These are phyloP conservation scores for Hymenochaete sp. DNA, from an alignment of 1,284 basidiomycete genomes.

Conservation along the genomic window DNA sequence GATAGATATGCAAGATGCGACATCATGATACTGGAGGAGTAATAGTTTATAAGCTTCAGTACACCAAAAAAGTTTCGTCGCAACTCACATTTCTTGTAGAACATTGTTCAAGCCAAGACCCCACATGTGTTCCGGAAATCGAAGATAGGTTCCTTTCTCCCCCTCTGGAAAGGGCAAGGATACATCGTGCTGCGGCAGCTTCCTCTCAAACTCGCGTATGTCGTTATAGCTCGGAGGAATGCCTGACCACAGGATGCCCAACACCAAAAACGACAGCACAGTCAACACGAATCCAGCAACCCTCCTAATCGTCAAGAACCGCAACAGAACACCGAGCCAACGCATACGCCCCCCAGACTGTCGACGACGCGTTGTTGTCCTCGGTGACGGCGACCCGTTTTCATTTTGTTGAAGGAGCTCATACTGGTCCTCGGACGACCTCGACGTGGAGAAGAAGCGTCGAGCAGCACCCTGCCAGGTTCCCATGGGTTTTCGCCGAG, in stretches of 20 bases:
- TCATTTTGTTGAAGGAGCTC: slow-evolving; percentile 7
- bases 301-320: slow-evolving; percentile 24
- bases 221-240: slow-evolving; percentile 33
- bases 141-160: slow-evolving; percentile 16
- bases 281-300: slow-evolving; percentile 22
- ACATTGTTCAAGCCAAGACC: slow-evolving; percentile 25
- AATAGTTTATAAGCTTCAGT: background rate
- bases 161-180: slow-evolving; percentile 19
- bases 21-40: slow-evolving; percentile 6
- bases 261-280: slow-evolving; percentile 24
- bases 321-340: slow-evolving; percentile 14
- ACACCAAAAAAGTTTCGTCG: slow-evolving; percentile 23
- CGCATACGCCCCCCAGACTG: background rate
- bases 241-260: slow-evolving; percentile 31
- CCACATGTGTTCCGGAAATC: slow-evolving; percentile 18
- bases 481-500: too few relatives aligned
- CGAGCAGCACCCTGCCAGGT: slow-evolving; percentile 14
- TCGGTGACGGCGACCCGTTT: slow-evolving; percentile 1
- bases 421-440: slow-evolving; percentile 1
- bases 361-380: slow-evolving; percentile 2
- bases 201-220: slow-evolving; percentile 23
- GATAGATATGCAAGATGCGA: slow-evolving; percentile 23
- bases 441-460: slow-evolving; percentile 5
- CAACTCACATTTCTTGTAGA: slow-evolving; percentile 34
- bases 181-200: slow-evolving; percentile 19